Evolutionary conservation across 257 asterid species (phyloP).

Genomic region (Solanum chiquidenum): DNA sequence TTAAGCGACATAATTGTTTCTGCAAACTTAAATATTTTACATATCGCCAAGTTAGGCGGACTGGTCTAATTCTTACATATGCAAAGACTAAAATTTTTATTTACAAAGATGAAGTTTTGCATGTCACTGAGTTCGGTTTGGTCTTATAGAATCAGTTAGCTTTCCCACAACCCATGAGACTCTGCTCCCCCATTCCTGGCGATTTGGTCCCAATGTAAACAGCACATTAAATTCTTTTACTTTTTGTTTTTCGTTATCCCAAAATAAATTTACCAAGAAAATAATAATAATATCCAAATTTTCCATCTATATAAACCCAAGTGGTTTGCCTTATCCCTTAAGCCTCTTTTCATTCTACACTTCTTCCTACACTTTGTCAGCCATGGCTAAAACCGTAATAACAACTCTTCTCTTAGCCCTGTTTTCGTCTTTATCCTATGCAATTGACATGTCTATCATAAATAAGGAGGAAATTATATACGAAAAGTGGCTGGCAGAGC

Average conservation of each 20-base stretch:
- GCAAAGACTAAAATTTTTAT: not conserved
- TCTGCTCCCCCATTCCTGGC: conserved; percentile 1
- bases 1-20: not conserved
- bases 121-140: not conserved
- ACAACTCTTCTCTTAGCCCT: conserved; percentile 18
- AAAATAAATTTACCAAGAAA: not conserved
- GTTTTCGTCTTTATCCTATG: conserved; percentile 23
- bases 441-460: conserved; percentile 12
- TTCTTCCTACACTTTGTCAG: conserved; percentile 1
- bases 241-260: not conserved
- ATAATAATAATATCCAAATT: not conserved
- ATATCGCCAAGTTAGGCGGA: not conserved
- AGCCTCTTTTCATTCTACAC: not conserved
- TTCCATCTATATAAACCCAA: conserved; percentile 1
- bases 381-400: conserved; percentile 35
- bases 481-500: conserved; percentile 47
- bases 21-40: not conserved
- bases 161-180: not conserved
- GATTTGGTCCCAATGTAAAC: not conserved
- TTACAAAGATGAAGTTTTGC: not conserved
- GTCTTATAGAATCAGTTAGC: not conserved
- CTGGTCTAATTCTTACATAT: not conserved
- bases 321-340: not conserved
- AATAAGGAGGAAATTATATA: conserved; percentile 25
- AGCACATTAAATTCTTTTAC: not conserved